A percentile compares a stretch with the other conserved stretches of the same genome.
phyloP scores from a whole-genome alignment of 495 filamentous ascomycete species.

The Articulospora tetracladia region DNA sequence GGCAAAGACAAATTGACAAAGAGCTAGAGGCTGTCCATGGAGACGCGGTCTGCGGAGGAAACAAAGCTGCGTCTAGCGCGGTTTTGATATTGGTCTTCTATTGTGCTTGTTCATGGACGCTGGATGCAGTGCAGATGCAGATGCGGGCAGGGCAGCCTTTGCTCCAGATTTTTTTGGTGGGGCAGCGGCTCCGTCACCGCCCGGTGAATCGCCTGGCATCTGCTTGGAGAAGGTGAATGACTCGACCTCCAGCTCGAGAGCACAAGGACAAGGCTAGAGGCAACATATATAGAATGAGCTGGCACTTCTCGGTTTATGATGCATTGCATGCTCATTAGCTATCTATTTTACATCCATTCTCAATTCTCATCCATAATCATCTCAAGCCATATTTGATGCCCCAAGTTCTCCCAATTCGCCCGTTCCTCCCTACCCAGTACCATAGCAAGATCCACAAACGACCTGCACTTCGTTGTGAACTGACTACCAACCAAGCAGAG shows the following conservation, averaged over 20 bases:
- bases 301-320: constrained; percentile 10
- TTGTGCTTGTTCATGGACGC: too few species aligned
- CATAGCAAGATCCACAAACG: constrained; percentile 6
- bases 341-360: constrained; percentile 22
- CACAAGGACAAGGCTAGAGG: too few species aligned
- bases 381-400: too few species aligned
- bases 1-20: not conserved
- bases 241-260: not conserved
- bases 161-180: constrained; percentile 1
- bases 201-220: not conserved
- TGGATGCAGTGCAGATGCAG: not conserved
- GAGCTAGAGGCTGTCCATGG: not conserved
- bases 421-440: not conserved
- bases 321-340: constrained; percentile 12
- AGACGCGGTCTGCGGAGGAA: too few species aligned
- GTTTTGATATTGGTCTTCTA: too few species aligned
- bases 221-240: not conserved
- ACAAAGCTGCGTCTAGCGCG: too few species aligned
- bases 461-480: constrained; percentile 25
- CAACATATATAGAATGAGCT: too few species aligned
- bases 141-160: not conserved
- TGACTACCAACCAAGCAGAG: not conserved
- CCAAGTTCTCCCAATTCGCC: not conserved
- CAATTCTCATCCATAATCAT: not conserved
- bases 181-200: not conserved